Conservation (phyloP, 192 early-diverging fungal genomes). For the Phlyctochytrium bullatum region DNA sequence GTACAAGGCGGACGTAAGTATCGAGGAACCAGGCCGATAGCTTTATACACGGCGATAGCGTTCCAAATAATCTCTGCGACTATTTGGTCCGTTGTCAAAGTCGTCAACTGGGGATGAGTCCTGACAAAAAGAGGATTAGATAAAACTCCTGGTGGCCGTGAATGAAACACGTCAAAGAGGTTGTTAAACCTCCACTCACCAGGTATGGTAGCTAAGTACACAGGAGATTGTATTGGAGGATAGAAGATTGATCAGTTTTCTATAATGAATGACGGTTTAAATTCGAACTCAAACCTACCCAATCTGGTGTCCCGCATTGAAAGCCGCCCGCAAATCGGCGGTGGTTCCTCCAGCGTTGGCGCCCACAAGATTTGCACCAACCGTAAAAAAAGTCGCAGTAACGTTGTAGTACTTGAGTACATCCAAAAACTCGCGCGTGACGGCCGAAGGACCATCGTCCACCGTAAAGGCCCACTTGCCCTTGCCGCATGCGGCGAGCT, state of each 20-base stretch:
- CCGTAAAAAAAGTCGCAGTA: slow-evolving; percentile 32
- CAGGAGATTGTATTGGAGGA: no score
- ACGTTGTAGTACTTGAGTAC: not conserved
- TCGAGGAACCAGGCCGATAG: slow-evolving; percentile 32
- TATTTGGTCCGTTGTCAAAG: slow-evolving; percentile 64
- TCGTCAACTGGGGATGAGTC: slow-evolving; percentile 56
- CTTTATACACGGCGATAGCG: slow-evolving; percentile 31
- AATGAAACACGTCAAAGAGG: slow-evolving; percentile 20
- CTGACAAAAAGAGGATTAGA: slow-evolving; percentile 39
- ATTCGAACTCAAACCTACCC: no score
- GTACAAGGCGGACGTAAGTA: slow-evolving; percentile 54
- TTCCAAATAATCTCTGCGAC: slow-evolving; percentile 69
- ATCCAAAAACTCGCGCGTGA: not conserved
- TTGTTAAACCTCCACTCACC: slow-evolving; percentile 1
- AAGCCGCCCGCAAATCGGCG: slow-evolving; percentile 4
- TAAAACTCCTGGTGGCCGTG: not conserved
- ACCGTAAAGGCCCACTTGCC: not conserved
- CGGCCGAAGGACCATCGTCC: not conserved
- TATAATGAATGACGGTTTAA: no score
- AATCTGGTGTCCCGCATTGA: slow-evolving; percentile 23
- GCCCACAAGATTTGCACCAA: slow-evolving; percentile 22
- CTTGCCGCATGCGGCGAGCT: no score
- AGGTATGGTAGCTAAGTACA: slow-evolving; percentile 44
- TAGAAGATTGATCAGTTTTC: no score
- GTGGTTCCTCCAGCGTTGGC: slow-evolving; percentile 8